Base-by-base conservation (phyloP, 345 rosid species). In the Murraya paniculata region DNA sequence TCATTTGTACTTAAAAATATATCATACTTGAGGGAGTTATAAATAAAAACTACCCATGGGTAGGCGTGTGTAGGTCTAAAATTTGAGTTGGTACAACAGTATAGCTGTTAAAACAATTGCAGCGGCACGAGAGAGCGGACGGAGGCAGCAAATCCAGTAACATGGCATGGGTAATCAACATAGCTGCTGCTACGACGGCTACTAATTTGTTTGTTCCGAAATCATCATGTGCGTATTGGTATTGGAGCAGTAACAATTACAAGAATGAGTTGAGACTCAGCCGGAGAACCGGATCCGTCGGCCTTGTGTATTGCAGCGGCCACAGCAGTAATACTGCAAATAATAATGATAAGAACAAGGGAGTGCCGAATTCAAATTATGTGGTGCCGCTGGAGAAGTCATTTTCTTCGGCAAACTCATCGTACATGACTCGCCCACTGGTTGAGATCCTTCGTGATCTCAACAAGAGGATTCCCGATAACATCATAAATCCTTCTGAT, bases 391-490 rank as follows among this genome's bases (percentile, higher is more conserved):
- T 96, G 79, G 94, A 93, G 80, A 93, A 90, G 75, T 84, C 97
- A 0, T 84, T 86, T 72, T 84, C 93, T 5, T 81, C 90, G 53
- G 80, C 92, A 1, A 86, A 86, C 10, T 88, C 94, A 0, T 91
- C 98, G 0, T 92, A 88, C 65, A 91, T 96, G 79, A 94, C 93
- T 64, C 90, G 99, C 21, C 99, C 99, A 56, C 87, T 96, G 25
- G 92, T 82, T 31, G 99, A 96, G 91, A 96, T 96, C 88, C 89
- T 96, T 58, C 95, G 99, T 21, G 99, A 96, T 77, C 97, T 96
- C 81, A 96, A 96, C 82, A 92, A 92, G 89, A 88, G 92, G 85
- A 92, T 96, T 75, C 97, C 99, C 57, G 98, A 94, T 35, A 94
- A 92, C 81, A 90, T 94, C 83, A 85, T 92, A 72, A 90, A 87